These are phyloP conservation scores for Mycena vulgaris DNA, from an alignment of 768 basidiomycete species.

Conservation along the genomic window DNA sequence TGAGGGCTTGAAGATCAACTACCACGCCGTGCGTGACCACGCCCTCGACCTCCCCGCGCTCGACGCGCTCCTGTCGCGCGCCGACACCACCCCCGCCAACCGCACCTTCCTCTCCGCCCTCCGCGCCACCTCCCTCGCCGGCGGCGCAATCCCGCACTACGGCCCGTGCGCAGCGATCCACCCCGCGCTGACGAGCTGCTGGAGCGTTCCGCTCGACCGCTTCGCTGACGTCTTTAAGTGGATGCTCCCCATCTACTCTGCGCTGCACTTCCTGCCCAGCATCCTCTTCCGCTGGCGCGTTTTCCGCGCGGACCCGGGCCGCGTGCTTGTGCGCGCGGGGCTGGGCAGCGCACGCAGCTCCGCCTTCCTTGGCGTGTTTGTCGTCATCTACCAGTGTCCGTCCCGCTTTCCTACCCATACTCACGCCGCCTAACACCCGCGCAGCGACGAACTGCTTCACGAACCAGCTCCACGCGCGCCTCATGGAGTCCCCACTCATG, in stretches of 20 bases:
- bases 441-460: constrained; percentile 79
- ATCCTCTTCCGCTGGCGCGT: constrained; percentile 83
- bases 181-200: constrained; percentile 76
- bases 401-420: constrained; percentile 10
- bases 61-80: constrained; percentile 64
- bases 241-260: constrained; percentile 90
- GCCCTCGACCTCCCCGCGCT: constrained; percentile 69
- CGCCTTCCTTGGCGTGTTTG: constrained; percentile 88
- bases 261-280: constrained; percentile 90
- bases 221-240: constrained; percentile 89
- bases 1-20: constrained; percentile 74
- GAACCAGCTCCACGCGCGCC: constrained; percentile 66
- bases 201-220: constrained; percentile 72
- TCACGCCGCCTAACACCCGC: too few relatives aligned
- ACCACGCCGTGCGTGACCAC: constrained; percentile 70
- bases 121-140: constrained; percentile 53
- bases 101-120: constrained; percentile 60
- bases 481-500: constrained; percentile 57
- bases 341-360: constrained; percentile 87
- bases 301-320: constrained; percentile 76
- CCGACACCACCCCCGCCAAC: constrained; percentile 70
- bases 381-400: constrained; percentile 87
- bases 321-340: constrained; percentile 75
- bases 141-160: constrained; percentile 64
- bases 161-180: constrained; percentile 83